Base-by-base conservation (phyloP, 176 grass and related monocot species). In the Juncus effusus region DNA sequence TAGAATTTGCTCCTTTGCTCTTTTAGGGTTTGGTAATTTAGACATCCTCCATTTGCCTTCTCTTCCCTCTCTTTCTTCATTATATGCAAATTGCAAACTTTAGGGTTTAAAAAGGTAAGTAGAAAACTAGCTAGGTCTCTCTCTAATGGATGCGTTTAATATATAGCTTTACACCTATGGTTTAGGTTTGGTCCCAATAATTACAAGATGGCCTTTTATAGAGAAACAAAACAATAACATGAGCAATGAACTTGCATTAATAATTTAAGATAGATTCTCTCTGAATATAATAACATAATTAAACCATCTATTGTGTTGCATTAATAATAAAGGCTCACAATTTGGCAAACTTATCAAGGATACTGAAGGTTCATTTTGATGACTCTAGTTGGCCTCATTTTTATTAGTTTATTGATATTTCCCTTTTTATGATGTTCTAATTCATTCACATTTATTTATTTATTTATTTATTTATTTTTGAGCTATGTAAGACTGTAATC, bases 1-100 rank as follows among this genome's bases (percentile, higher is more conserved):
- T 71, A 71, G 53, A 71, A 13, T 57, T 71, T 71, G 37, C 67
- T 71, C 36, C 67, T 58, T 45, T 71, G 52, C 67, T 71, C 67
- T 58, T 71, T 71, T 3, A 71, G 4, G 12, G 67, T 71, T 58
- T 44, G 67, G 54, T 28, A 28, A 28, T 71, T 71, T 59, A 71
- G 67, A 59, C 67, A 71, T n/a, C 67, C 37, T 56, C 38, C 53
- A 16, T 40, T 42, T 44, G 13, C 38, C 12, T 44, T 71, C 37
- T 59, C 38, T 58, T 59, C 38, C 9, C 35, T 56, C 16, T 16
- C 14, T 71, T 14, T 58, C 14, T 71, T 16, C 38, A 41, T 71
- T 5, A 35, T 58, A 71, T 67, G n/a, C 45, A 67, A 19, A 53
- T 13, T 50, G 9, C 38, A 66, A 50, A 65, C 40, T n/a, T 70